These are phyloP conservation scores for Microbotryomycetes sp. DNA, from an alignment of 1,284 basidiomycete species.

Conservation along the genomic window DNA sequence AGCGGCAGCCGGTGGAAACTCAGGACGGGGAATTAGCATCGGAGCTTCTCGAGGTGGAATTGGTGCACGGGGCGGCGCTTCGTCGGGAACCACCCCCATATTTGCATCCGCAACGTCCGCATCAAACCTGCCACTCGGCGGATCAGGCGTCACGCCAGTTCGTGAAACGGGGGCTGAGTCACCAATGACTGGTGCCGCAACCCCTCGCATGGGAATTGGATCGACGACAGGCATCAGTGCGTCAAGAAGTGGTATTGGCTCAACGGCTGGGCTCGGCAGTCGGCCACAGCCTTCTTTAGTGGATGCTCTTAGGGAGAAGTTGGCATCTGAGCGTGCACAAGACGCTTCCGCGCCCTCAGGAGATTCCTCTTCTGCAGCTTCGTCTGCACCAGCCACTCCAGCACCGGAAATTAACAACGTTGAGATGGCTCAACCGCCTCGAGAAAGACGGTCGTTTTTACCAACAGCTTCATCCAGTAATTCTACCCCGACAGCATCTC, in stretches of 20 bases:
- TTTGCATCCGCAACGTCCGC: conserved; percentile 11
- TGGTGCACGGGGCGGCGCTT: conserved; percentile 33
- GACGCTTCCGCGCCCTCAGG: not conserved
- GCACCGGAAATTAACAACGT: not conserved
- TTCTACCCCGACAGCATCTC: conserved; percentile 38
- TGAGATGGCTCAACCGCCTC: not conserved
- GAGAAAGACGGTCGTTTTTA: conserved; percentile 28
- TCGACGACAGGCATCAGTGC: not conserved
- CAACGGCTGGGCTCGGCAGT: not conserved
- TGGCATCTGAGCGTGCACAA: not conserved
- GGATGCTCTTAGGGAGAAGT: conserved; percentile 9
- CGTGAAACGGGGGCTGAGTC: conserved; percentile 1
- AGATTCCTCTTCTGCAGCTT: not conserved
- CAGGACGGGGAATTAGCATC: conserved; percentile 11
- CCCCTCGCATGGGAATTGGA: conserved; percentile 3
- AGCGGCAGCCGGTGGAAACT: conserved; percentile 18
- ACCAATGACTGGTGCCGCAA: conserved; percentile 7
- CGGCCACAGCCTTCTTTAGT: not conserved
- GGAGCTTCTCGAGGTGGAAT: conserved; percentile 35
- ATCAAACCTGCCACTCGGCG: conserved; percentile 2
- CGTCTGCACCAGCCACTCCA: conserved; percentile 3
- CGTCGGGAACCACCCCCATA: not conserved
- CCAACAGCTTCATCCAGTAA: conserved; percentile 11
- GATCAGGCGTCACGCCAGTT: not conserved
- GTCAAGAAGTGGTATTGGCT: not conserved